Conservation (phyloP, 2,329 filamentous ascomycete species). For the Arthrobotrys entomopaga region DNA sequence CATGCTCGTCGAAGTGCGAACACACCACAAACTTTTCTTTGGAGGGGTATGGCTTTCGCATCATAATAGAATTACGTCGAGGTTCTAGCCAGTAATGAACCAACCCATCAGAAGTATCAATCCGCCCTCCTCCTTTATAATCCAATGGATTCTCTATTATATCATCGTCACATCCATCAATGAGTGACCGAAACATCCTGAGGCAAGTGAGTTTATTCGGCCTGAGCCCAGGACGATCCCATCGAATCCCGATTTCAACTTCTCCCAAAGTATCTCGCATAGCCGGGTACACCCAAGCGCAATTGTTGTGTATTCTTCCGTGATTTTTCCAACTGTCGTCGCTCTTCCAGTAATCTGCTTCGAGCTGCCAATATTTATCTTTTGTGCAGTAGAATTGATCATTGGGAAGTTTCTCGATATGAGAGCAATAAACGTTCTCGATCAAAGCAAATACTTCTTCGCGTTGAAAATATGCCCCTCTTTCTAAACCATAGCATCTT, state of each 20-base stretch:
- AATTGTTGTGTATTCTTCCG: no score
- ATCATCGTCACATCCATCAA: slow-evolving; percentile 19
- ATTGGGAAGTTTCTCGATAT: background rate
- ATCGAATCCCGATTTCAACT: no score
- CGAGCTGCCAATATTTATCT: background rate
- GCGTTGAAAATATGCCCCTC: slow-evolving; percentile 3
- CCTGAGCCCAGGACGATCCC: no score
- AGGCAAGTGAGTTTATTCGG: no score
- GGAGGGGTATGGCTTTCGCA: slow-evolving; percentile 6
- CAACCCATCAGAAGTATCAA: slow-evolving; percentile 3
- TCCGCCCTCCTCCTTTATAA: slow-evolving; percentile 24
- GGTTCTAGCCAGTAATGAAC: slow-evolving; percentile 28
- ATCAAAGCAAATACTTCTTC: background rate
- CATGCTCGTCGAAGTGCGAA: background rate
- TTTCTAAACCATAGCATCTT: slow-evolving; percentile 12
- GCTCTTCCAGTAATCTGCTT: slow-evolving; percentile 2
- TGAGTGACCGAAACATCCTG: background rate
- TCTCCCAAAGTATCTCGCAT: no score
- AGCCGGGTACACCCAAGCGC: no score
- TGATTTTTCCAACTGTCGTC: no score
- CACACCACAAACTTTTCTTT: background rate
- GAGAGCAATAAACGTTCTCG: background rate
- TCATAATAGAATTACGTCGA: background rate
- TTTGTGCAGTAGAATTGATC: background rate
- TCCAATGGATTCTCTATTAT: slow-evolving; percentile 6